phyloP scores from a whole-genome alignment of 176 grass and related monocot genomes.

The Cenchrus americanus region DNA sequence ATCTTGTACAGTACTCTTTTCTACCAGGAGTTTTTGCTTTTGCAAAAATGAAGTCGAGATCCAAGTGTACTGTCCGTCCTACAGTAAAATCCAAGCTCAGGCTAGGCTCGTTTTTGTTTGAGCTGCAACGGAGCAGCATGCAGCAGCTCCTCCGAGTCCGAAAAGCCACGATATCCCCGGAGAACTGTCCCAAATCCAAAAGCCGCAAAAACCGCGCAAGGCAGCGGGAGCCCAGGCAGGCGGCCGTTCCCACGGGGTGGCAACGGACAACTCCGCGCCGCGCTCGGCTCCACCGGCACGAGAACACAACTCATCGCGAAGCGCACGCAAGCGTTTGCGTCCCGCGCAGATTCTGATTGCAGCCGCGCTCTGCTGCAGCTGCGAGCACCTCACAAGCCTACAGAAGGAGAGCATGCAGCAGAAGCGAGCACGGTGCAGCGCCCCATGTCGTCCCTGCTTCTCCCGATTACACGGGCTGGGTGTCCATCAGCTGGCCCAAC shows the following conservation, averaged over 20 bases:
- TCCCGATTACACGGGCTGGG: not conserved
- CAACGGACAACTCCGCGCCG: conserved; percentile 1
- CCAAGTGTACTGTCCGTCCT: not conserved
- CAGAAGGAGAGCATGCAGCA: not conserved
- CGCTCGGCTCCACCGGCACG: not conserved
- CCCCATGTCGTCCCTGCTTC: not conserved
- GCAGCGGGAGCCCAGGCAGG: not conserved
- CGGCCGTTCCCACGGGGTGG: not conserved
- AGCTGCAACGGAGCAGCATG: not conserved
- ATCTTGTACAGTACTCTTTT: not conserved
- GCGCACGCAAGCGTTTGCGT: conserved; percentile 6
- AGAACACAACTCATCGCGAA: not conserved
- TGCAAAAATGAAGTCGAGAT: not conserved
- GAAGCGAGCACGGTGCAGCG: too few relatives aligned
- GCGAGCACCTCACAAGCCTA: conserved; percentile 9
- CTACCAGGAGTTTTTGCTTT: not conserved
- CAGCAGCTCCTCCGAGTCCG: conserved; percentile 13
- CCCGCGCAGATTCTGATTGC: conserved; percentile 38
- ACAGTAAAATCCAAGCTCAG: conserved; percentile 21
- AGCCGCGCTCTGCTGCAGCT: conserved; percentile 5
- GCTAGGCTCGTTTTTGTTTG: not conserved
- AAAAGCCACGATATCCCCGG: not conserved
- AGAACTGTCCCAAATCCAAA: not conserved
- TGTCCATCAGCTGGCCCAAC: not conserved
- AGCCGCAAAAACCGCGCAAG: not conserved